Percentiles rank a stretch among this genome's conserved stretches.
Evolutionary conservation across 495 filamentous ascomycete species (phyloP).

Genomic region (Neurospora discreta): DNA sequence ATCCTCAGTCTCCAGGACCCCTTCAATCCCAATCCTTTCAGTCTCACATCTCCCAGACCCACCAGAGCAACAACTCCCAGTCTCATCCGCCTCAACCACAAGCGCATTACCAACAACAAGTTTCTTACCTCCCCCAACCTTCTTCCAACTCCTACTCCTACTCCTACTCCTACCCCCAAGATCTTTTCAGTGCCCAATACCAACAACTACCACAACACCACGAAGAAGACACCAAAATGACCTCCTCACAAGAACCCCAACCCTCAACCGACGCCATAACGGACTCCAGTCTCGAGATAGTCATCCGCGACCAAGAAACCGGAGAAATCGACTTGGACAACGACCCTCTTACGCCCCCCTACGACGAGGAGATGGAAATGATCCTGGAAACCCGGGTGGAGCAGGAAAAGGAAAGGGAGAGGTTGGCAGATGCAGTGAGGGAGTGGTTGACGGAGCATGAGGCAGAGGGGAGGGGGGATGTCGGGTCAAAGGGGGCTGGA

Average conservation of each 20-base stretch:
- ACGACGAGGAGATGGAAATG: slow-evolving; percentile 43
- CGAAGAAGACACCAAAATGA: background rate
- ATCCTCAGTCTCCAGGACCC: background rate
- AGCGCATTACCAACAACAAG: background rate
- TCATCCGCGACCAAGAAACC: slow-evolving; percentile 56
- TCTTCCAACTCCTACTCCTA: background rate
- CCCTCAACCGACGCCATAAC: background rate
- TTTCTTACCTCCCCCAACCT: background rate
- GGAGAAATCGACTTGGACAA: slow-evolving; percentile 59
- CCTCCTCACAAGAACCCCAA: background rate
- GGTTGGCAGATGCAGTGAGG: slow-evolving; percentile 42
- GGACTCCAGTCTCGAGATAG: slow-evolving; percentile 50
- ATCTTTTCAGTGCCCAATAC: background rate
- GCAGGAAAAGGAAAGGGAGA: slow-evolving; percentile 35
- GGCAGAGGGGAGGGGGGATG: background rate
- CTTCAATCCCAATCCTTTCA: background rate
- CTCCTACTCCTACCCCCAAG: background rate
- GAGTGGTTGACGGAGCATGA: slow-evolving; percentile 16
- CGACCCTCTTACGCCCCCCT: slow-evolving; percentile 45
- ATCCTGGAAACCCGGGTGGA: slow-evolving; percentile 34
- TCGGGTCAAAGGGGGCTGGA: background rate
- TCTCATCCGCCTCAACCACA: background rate
- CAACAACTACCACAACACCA: background rate
- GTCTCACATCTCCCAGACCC: background rate
- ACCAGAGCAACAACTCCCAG: background rate